These are phyloP conservation scores for Amaranthus tricolor DNA, from an alignment of 179 eudicot species.

Conservation along the genomic window DNA sequence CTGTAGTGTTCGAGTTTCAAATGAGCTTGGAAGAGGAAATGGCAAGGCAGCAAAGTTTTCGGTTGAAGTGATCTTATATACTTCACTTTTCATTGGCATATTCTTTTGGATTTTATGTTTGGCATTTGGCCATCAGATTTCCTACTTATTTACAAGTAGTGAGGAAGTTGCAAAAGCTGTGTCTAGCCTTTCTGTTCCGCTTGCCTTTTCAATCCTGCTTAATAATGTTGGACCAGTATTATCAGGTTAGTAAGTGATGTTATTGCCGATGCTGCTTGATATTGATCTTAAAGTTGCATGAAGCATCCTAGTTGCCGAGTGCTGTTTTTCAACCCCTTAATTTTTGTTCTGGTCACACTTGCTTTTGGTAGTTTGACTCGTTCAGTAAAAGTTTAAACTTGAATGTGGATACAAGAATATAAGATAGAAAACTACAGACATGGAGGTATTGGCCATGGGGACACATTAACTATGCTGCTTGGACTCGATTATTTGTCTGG, in stretches of 20 bases:
- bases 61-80: constrained; percentile 40
- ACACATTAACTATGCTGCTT: no score
- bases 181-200: constrained; percentile 44
- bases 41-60: constrained; percentile 52
- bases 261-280: neutral
- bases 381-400: neutral
- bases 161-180: constrained; percentile 47
- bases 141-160: constrained; percentile 53
- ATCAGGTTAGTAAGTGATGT: constrained; percentile 34
- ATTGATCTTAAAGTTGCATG: neutral
- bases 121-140: constrained; percentile 38
- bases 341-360: neutral
- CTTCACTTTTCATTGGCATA: constrained; percentile 41
- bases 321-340: neutral
- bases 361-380: neutral
- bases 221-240: constrained; percentile 51
- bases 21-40: constrained; percentile 59
- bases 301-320: neutral
- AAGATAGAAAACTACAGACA: no score
- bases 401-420: neutral
- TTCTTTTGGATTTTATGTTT: constrained; percentile 44
- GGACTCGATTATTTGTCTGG: no score
- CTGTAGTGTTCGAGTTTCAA: constrained; percentile 56
- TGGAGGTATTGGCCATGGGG: no score
- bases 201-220: constrained; percentile 49